Base-by-base conservation (phyloP, 2,329 filamentous ascomycete species). In the Botryotinia globosa region DNA sequence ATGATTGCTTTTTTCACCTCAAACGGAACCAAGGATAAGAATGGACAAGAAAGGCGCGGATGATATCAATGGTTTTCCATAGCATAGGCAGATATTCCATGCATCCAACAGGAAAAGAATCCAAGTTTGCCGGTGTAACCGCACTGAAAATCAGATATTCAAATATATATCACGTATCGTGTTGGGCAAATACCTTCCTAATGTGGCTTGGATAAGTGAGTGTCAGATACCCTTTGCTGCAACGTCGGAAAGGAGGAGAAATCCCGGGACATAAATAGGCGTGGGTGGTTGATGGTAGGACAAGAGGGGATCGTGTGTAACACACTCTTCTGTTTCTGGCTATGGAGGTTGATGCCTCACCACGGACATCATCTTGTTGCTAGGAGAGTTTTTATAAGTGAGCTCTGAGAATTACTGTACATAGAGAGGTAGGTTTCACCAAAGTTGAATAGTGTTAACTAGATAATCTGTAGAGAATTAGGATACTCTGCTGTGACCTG, bases 361-460 rank as follows among this genome's bases (percentile, higher is more conserved):
- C 4, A 6, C 4, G 9, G 4, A n/a, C 0, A n/a, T n/a, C 14
- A 1, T n/a, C 10, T 14, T 2, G 48, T n/a, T 32, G n/a, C n/a
- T 56, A 56, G 6, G 14, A 9, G 51, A 29, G 51, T 56, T 18
- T 5, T 9, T 56, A 14, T 9, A 18, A 18, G 16, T 56, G 14
- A 56, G 51, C 51, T 56, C 0, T 18, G 14, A 29, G 16, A 7
- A 1, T 18, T 18, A 9, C 51, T 54, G 5, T 54, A 16, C 25
- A 16, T n/a, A 54, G 25, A 0, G 16, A 54, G 48, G 0, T n/a
- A 25, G 44, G 44, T 22, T 4, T 45, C 0, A 45, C 9, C 44
- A 45, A 0, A 1, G 2, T 0, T 45, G 8, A 45, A 22, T 4
- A 2, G 44, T 51, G 22, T 51, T 6, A 12, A 9, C 22, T 25